phyloP scores from a whole-genome alignment of 2,329 filamentous ascomycete species.

The Paracoccidioides lutzii region DNA sequence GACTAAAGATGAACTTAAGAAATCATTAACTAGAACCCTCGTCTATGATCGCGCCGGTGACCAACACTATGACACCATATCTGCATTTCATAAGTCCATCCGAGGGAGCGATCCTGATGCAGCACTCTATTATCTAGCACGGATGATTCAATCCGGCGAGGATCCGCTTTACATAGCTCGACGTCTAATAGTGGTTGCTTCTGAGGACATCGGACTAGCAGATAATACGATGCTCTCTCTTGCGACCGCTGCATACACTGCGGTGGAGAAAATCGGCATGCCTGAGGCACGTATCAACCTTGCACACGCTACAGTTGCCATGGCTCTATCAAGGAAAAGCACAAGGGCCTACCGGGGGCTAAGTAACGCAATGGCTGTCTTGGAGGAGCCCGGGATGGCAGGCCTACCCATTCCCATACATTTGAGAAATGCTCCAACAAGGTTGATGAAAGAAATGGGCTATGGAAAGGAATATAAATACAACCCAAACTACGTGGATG shows the following conservation, averaged over 20 bases:
- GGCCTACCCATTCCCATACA: conserved; percentile 73
- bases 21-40: conserved; percentile 74
- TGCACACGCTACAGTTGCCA: conserved; percentile 71
- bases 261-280: conserved; percentile 86
- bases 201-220: conserved; percentile 83
- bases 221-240: conserved; percentile 73
- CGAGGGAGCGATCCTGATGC: conserved; percentile 79
- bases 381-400: conserved; percentile 73
- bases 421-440: conserved; percentile 80
- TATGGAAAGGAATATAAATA: conserved; percentile 93
- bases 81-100: conserved; percentile 90
- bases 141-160: conserved; percentile 92
- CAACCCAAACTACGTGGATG: conserved; percentile 77
- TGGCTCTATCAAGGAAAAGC: conserved; percentile 71
- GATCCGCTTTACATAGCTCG: conserved; percentile 87
- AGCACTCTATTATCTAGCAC: conserved; percentile 81
- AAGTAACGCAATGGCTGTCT: conserved; percentile 63
- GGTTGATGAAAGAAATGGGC: conserved; percentile 83
- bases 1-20: conserved; percentile 66
- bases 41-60: conserved; percentile 93
- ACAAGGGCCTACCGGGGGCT: conserved; percentile 74
- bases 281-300: conserved; percentile 89
- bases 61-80: conserved; percentile 96
- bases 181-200: conserved; percentile 86
- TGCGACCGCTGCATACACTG: conserved; percentile 73